Evolutionary conservation across 2,329 filamentous ascomycete species (phyloP).

Genomic region (Fusarium humuli): DNA sequence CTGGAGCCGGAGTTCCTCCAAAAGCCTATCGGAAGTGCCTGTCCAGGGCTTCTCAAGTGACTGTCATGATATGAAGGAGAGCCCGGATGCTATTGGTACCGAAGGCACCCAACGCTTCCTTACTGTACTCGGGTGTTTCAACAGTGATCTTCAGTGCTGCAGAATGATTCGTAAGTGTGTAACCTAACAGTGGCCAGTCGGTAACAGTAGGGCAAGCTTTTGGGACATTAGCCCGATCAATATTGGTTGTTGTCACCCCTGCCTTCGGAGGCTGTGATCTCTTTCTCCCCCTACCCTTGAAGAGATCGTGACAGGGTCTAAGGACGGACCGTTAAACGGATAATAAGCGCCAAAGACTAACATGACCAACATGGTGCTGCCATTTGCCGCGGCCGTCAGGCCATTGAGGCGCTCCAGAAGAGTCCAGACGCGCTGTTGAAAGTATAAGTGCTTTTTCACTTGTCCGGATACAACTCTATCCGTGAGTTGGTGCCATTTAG

Average conservation of each 20-base stretch:
- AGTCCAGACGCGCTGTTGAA: slow-evolving; percentile 32
- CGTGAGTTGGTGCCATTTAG: slow-evolving; percentile 2
- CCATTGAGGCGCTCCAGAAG: slow-evolving; percentile 37
- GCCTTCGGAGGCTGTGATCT: not conserved
- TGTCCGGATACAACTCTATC: slow-evolving; percentile 21
- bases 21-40: not conserved
- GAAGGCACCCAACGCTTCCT: not conserved
- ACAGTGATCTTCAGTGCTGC: not conserved
- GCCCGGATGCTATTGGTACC: not conserved
- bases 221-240: not conserved
- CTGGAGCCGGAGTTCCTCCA: not conserved
- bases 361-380: slow-evolving; percentile 32
- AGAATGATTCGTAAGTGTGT: slow-evolving; percentile 7
- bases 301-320: not conserved
- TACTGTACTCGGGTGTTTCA: not conserved
- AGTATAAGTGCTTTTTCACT: slow-evolving; percentile 9
- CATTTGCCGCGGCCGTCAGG: slow-evolving; percentile 33
- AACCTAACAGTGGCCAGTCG: not conserved
- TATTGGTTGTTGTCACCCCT: not conserved
- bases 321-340: not conserved
- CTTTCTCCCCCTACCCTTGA: not conserved
- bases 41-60: not conserved
- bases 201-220: not conserved
- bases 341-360: slow-evolving; percentile 14
- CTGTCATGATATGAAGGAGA: not conserved